Evolutionary conservation across 2,329 filamentous ascomycete species (phyloP), one percentile per base, ranked within the genome.

Genomic region (Cercospora nicotianae): DNA sequence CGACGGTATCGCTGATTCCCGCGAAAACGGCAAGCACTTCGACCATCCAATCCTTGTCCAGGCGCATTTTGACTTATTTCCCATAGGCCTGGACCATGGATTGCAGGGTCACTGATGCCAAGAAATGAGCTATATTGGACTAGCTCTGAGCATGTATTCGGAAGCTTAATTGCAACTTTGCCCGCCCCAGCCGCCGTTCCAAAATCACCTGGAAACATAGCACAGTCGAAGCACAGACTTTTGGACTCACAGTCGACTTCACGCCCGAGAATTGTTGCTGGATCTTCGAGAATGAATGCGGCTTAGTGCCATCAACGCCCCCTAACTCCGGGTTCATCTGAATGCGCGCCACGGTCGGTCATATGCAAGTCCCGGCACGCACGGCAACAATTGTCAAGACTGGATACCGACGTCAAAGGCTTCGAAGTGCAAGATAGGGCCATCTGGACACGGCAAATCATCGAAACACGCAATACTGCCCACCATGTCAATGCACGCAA

Each of bases 401-500:
- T 36, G 28, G 16, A 59, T 3, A 20, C 28, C n/a, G 28, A 18
- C 18, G 30, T 36, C 48, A 30, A 55, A 30, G 48, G 48, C 48
- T 59, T 36, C 13, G 39, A 6, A 20, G 20, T 28, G 18, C 39
- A n/a, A 51, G 26, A 20, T n/a, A 45, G 18, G 39, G 18, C n/a
- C n/a, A 59, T 16, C 8, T 59, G 1, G n/a, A 36, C 8, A 33
- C 9, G 9, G 7, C 26, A 4, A 31, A 31, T 59, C 7, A 6
- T 53, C 42, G 16, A 28, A 8, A n/a, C 18, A 12, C 16, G 2
- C 23, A 36, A 16, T 10, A 45, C 18, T 16, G 33, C 48, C 62
- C 62, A 18, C n/a, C 62, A 64, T 64, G 62, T 64, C 62, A 26
- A 64, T 71, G 73, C 57, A 67, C 66, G 59, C 51, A 6, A 70